Evolutionary conservation across 192 early-diverging fungal species (phyloP).

Genomic region (Rhizophagus sp.): DNA sequence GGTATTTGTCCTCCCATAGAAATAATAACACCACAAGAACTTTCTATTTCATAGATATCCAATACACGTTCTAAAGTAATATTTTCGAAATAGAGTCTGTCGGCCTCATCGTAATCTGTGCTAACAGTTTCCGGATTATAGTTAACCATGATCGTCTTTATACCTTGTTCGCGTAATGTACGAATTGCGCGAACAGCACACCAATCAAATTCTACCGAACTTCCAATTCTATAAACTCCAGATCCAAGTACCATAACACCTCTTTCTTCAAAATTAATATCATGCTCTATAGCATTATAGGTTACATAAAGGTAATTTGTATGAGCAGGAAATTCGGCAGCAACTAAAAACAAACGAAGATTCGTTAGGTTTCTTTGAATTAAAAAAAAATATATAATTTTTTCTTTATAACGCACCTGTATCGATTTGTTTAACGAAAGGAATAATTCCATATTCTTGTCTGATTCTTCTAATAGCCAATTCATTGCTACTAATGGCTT

Average conservation of each 20-base stretch:
- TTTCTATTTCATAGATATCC: conserved; percentile 93
- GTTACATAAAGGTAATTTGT: conserved; percentile 99
- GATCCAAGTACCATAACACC: conserved; percentile 97
- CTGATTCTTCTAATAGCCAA: conserved; percentile 74
- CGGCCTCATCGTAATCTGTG: conserved; percentile 97
- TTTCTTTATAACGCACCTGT: conserved; percentile 43
- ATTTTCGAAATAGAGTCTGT: conserved; percentile 98
- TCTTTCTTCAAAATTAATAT: conserved; percentile 83
- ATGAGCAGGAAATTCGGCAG: conserved; percentile 93
- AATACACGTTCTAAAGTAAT: conserved; percentile 91
- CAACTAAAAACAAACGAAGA: conserved; percentile 47
- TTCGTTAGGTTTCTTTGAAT: not conserved
- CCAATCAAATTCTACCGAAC: conserved; percentile 98
- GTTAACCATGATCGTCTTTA: conserved; percentile 95
- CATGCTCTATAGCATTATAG: conserved; percentile 88
- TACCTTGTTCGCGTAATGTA: conserved; percentile 75
- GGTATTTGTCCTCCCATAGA: conserved; percentile 94
- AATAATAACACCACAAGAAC: conserved; percentile 82
- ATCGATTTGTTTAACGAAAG: conserved; percentile 94
- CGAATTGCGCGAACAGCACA: conserved; percentile 82
- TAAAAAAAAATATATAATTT: not conserved
- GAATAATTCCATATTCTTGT: conserved; percentile 73
- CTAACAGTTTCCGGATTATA: conserved; percentile 99
- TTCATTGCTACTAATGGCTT: conserved; percentile 51
- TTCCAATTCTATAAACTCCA: conserved; percentile 97